Conservation (phyloP, 345 rosid genomes). For the Citrus trifoliata region DNA sequence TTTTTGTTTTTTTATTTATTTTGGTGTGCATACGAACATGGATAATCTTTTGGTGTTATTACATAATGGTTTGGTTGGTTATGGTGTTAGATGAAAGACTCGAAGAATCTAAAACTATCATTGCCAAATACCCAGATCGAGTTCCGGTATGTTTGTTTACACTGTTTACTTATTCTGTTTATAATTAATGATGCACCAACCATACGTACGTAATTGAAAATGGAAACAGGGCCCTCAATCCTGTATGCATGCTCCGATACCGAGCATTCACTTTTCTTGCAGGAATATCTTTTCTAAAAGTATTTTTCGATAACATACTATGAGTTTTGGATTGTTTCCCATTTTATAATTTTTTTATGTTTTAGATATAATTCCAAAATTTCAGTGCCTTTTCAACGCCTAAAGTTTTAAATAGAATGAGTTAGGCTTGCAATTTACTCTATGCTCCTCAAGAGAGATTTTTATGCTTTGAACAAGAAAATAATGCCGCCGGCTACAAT, state of each 20-base stretch:
- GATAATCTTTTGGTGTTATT: background rate
- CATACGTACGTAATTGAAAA: background rate
- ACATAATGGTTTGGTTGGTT: background rate
- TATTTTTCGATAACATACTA: background rate
- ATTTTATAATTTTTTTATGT: too few relatives aligned
- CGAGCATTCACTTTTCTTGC: background rate
- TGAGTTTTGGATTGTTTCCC: background rate
- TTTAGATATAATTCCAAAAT: background rate
- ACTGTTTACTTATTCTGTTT: background rate
- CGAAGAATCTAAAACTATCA: slow-evolving; percentile 54
- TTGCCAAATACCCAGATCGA: slow-evolving; percentile 60
- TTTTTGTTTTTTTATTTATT: too few relatives aligned
- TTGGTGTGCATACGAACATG: background rate
- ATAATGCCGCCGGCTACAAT: background rate
- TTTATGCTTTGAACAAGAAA: background rate
- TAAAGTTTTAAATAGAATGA: background rate
- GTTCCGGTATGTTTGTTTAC: slow-evolving; percentile 49
- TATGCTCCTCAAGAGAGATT: background rate
- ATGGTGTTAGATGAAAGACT: slow-evolving; percentile 46
- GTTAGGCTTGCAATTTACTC: background rate
- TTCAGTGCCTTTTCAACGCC: background rate
- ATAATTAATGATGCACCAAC: too few relatives aligned
- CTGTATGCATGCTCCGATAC: background rate
- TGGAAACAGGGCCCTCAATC: background rate
- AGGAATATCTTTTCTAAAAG: too few relatives aligned